These are phyloP conservation scores for Solanum hybrid DNA, from an alignment of 305 asterid genomes.

Conservation along the genomic window DNA sequence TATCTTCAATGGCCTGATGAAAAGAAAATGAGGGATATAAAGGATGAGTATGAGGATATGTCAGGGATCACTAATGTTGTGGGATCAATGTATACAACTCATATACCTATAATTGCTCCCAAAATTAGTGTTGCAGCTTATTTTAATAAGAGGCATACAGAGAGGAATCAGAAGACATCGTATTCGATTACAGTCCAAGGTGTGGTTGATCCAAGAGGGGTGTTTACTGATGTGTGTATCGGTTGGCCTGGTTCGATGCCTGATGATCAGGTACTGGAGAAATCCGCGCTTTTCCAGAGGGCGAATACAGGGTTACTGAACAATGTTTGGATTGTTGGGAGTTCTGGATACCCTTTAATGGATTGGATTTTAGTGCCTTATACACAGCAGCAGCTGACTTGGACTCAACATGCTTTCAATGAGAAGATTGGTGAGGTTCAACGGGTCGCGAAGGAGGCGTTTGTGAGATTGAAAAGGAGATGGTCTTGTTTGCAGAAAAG, in stretches of 20 bases:
- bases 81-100: conserved; percentile 94
- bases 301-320: conserved; percentile 69
- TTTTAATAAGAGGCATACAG: conserved; percentile 75
- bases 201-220: conserved; percentile 75
- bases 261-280: conserved; percentile 84
- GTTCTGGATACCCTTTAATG: conserved; percentile 66
- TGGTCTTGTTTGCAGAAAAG: conserved; percentile 87
- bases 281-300: conserved; percentile 69
- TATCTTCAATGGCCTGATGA: conserved; percentile 81
- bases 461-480: conserved; percentile 64
- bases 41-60: conserved; percentile 36
- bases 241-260: conserved; percentile 97
- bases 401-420: conserved; percentile 89
- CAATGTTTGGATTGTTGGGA: conserved; percentile 78
- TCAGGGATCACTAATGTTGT: conserved; percentile 75
- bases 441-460: conserved; percentile 41
- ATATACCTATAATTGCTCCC: conserved; percentile 90
- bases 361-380: conserved; percentile 93
- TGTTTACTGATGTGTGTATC: conserved; percentile 75
- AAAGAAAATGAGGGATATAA: conserved; percentile 25
- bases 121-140: conserved; percentile 83
- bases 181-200: conserved; percentile 94
- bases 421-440: conserved; percentile 62
- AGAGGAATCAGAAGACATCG: conserved; percentile 83
- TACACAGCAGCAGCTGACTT: conserved; percentile 61